phyloP scores from a whole-genome alignment of 495 filamentous ascomycete species.

The Trichoderma parareesei region DNA sequence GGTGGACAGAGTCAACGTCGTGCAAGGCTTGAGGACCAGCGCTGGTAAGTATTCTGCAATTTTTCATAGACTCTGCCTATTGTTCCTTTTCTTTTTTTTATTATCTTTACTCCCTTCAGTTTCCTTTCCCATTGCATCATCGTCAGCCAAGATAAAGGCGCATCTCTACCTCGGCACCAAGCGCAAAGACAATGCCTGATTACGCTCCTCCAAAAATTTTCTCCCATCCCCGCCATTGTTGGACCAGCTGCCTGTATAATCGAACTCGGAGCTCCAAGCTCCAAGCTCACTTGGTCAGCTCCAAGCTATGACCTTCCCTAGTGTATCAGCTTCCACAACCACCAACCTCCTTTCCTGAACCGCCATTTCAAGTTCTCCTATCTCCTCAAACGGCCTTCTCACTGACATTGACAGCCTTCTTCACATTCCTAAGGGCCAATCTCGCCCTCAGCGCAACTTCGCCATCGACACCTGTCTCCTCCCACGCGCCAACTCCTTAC shows the following conservation, averaged over 20 bases:
- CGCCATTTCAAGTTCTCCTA: background rate
- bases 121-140: conserved; percentile 8
- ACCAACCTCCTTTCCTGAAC: background rate
- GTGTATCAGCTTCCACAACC: background rate
- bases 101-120: background rate
- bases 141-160: conserved; percentile 14
- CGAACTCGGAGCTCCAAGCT: background rate
- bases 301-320: background rate
- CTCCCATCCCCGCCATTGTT: background rate
- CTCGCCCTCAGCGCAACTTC: conserved; percentile 42
- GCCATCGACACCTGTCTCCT: conserved; percentile 23
- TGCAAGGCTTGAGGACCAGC: conserved; percentile 43
- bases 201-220: background rate
- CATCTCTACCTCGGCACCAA: conserved; percentile 3
- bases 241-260: background rate
- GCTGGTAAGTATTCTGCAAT: conserved; percentile 31
- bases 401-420: conserved; percentile 37
- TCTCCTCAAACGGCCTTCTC: background rate
- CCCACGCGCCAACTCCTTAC: conserved; percentile 29
- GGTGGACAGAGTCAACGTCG: conserved; percentile 38
- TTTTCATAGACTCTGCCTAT: background rate
- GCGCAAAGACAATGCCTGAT: background rate
- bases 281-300: background rate
- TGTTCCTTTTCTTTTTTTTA: conserved; percentile 10
- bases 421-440: conserved; percentile 48